These are phyloP conservation scores for Cutaneotrichosporon sp. DNA, from an alignment of 1,284 basidiomycete genomes.

Conservation along the genomic window DNA sequence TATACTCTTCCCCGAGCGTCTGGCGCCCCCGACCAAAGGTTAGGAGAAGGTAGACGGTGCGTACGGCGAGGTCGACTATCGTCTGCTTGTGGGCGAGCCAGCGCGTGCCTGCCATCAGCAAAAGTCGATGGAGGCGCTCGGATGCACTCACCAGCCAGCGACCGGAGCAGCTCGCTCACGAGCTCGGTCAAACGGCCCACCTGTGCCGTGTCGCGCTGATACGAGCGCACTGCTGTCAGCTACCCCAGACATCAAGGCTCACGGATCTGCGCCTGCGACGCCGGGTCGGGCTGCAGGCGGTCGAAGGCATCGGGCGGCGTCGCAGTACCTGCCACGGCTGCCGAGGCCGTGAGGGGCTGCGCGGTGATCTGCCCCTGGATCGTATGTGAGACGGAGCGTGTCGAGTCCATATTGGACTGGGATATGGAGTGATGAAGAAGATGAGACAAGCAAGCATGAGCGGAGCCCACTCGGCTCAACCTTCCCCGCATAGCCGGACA, in stretches of 20 bases:
- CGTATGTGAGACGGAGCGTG: slow-evolving; percentile 17
- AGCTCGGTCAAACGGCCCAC: slow-evolving; percentile 72
- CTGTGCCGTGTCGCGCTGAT: slow-evolving; percentile 80
- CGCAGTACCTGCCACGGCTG: neutral
- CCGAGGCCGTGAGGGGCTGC: slow-evolving; percentile 1
- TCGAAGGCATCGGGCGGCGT: slow-evolving; percentile 26
- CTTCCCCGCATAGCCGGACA: neutral
- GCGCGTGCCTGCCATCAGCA: slow-evolving; percentile 64
- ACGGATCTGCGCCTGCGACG: slow-evolving; percentile 77
- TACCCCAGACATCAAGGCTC: slow-evolving; percentile 65
- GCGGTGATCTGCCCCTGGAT: slow-evolving; percentile 1
- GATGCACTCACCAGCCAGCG: slow-evolving; percentile 66
- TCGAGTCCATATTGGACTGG: slow-evolving; percentile 21
- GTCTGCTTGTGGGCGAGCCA: slow-evolving; percentile 79
- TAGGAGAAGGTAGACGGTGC: slow-evolving; percentile 70
- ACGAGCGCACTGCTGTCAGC: slow-evolving; percentile 78
- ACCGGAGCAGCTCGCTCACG: slow-evolving; percentile 68
- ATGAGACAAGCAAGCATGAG: neutral
- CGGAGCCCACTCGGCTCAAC: neutral
- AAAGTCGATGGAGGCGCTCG: neutral
- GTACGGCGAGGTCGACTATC: slow-evolving; percentile 70
- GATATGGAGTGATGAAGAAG: slow-evolving; percentile 2
- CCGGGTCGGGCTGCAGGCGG: slow-evolving; percentile 34
- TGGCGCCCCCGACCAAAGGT: slow-evolving; percentile 77
- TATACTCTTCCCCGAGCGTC: slow-evolving; percentile 88